Evolutionary conservation across 2,329 filamentous ascomycete species (phyloP).

Genomic region (Colletotrichum higginsianum): DNA sequence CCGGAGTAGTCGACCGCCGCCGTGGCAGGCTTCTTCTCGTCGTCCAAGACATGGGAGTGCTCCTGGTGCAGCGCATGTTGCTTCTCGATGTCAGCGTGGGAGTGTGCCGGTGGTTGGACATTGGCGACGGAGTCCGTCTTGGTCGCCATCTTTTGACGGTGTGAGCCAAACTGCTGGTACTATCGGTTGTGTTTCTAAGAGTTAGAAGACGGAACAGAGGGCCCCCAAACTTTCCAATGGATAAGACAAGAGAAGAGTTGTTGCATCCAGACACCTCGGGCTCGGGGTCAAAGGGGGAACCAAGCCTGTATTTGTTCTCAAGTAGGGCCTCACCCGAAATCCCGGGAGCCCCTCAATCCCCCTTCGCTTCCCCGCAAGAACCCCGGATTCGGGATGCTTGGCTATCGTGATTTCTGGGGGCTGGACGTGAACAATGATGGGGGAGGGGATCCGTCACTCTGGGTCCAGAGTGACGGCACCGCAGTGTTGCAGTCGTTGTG

Average conservation of each 20-base stretch:
- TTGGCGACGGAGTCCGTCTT: background rate
- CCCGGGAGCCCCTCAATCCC: background rate
- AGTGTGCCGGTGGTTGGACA: background rate
- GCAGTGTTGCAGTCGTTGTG: background rate
- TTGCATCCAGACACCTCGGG: background rate
- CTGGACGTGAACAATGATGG: background rate
- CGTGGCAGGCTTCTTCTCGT: constrained; percentile 15
- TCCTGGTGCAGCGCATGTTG: constrained; percentile 35
- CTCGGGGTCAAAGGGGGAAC: background rate
- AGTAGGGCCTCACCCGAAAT: too few relatives aligned
- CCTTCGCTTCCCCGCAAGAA: constrained; percentile 26
- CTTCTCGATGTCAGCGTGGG: constrained; percentile 27
- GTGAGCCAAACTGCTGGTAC: too few relatives aligned
- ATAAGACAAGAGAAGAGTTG: background rate
- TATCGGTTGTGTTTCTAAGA: background rate
- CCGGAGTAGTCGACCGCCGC: constrained; percentile 53
- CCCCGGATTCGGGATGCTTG: constrained; percentile 38
- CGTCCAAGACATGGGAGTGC: constrained; percentile 28
- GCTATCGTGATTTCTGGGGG: constrained; percentile 25
- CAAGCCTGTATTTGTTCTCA: constrained; percentile 11
- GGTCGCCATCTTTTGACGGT: constrained; percentile 11
- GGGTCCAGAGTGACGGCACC: constrained; percentile 9
- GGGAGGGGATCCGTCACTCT: background rate
- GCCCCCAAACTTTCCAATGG: background rate
- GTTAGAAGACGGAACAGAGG: background rate